Percentiles rank a stretch among this genome's conserved stretches.
These are phyloP conservation scores for Rheum nobile DNA, from an alignment of 148 eudicot species.

Conservation along the genomic window DNA sequence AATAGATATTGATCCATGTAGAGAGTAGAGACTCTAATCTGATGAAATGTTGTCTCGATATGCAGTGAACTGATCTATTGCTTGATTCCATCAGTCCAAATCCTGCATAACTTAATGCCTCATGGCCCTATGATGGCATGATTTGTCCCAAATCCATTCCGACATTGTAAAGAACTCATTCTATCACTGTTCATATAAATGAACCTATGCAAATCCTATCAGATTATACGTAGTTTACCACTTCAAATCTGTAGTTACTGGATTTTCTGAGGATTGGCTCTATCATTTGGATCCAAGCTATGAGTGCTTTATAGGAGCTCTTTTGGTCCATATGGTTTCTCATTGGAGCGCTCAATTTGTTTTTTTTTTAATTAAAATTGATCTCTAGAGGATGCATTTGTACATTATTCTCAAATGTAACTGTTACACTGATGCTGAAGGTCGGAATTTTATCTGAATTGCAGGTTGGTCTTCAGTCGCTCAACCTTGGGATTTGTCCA, in stretches of 20 bases:
- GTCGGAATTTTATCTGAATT: conserved; percentile 4
- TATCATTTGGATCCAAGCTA: background rate
- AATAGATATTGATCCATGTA: background rate
- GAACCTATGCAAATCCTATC: background rate
- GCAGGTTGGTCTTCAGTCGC: conserved; percentile 84
- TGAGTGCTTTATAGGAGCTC: background rate
- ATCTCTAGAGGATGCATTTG: background rate
- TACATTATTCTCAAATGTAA: background rate
- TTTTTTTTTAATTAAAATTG: background rate
- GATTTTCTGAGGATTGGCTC: background rate
- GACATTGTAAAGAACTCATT: no score
- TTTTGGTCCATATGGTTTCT: background rate
- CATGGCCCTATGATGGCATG: background rate
- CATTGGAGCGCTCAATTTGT: background rate
- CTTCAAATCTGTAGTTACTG: background rate
- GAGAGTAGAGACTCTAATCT: background rate
- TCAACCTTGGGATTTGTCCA: conserved; percentile 90
- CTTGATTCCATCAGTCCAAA: no score
- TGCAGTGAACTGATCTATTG: background rate
- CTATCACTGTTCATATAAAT: no score
- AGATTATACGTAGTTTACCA: background rate
- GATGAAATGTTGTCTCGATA: background rate
- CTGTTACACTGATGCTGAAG: background rate
- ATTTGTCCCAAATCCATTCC: background rate
- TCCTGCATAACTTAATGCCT: background rate